These are phyloP conservation scores for Ophiostoma ips DNA, from an alignment of 2,329 filamentous ascomycete species.

Conservation along the genomic window DNA sequence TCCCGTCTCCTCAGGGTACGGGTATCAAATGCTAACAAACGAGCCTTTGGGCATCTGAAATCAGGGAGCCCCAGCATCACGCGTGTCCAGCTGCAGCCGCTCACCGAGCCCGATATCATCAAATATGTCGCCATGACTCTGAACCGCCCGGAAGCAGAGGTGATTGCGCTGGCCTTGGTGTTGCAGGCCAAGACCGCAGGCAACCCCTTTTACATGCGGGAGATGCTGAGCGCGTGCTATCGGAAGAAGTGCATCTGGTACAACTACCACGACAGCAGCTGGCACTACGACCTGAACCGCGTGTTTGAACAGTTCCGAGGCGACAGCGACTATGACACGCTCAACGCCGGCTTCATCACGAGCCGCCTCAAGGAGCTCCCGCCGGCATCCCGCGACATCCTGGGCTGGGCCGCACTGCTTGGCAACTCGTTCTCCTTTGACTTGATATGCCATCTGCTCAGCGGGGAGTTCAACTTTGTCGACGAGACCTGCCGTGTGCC, in stretches of 20 bases:
- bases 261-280: constrained; percentile 67
- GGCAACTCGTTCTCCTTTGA: constrained; percentile 76
- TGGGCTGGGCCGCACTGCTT: constrained; percentile 76
- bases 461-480: constrained; percentile 54
- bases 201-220: constrained; percentile 81
- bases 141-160: constrained; percentile 56
- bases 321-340: constrained; percentile 62
- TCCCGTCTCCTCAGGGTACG: no score
- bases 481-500: constrained; percentile 25
- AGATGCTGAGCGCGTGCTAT: constrained; percentile 80
- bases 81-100: constrained; percentile 55
- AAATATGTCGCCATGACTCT: constrained; percentile 74
- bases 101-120: constrained; percentile 66
- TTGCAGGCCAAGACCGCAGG: constrained; percentile 80
- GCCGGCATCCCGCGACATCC: constrained; percentile 55
- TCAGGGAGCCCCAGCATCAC: constrained; percentile 36
- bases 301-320: constrained; percentile 76
- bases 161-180: constrained; percentile 66
- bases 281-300: constrained; percentile 74
- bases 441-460: constrained; percentile 62
- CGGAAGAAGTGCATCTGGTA: constrained; percentile 83
- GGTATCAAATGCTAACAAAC: background rate
- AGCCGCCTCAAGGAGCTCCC: constrained; percentile 66
- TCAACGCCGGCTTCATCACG: constrained; percentile 72
- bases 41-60: constrained; percentile 21